Evolutionary conservation across 208 protist genomes (phyloP).

Genomic region (Trypanosoma melophagium): DNA sequence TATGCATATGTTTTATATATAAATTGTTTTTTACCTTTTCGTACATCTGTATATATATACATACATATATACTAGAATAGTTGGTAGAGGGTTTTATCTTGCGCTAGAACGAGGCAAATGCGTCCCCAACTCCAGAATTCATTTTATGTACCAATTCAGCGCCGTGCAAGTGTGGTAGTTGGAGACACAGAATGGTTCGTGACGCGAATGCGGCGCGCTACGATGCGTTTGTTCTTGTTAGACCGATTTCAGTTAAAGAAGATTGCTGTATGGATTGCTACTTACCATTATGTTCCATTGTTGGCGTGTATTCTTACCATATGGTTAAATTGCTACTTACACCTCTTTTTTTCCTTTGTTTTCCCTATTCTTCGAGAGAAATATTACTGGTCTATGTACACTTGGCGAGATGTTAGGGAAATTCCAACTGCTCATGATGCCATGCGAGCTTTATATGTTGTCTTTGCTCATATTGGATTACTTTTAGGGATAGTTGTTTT

Average conservation of each 20-base stretch:
- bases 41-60: no score
- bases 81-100: no score
- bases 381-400: constrained; percentile 27
- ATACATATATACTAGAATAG: no score
- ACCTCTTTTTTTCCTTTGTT: constrained; percentile 27
- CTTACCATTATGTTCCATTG: constrained; percentile 29
- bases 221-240: constrained; percentile 22
- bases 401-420: constrained; percentile 18
- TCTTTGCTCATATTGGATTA: constrained; percentile 14
- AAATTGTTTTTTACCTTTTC: no score
- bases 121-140: not conserved
- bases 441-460: constrained; percentile 13
- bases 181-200: not conserved
- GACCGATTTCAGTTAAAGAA: constrained; percentile 20
- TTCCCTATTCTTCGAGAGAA: constrained; percentile 21
- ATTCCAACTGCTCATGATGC: constrained; percentile 19
- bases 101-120: no score
- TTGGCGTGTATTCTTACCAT: constrained; percentile 21
- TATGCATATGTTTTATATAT: not conserved
- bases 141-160: constrained; percentile 15
- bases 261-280: constrained; percentile 24
- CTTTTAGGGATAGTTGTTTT: constrained; percentile 20
- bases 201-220: not conserved
- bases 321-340: constrained; percentile 23
- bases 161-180: not conserved